Evolutionary conservation across 1,139 yeast species (phyloP), one percentile per base, ranked within the genome.

Genomic region (Sporopachydermia cereana): DNA sequence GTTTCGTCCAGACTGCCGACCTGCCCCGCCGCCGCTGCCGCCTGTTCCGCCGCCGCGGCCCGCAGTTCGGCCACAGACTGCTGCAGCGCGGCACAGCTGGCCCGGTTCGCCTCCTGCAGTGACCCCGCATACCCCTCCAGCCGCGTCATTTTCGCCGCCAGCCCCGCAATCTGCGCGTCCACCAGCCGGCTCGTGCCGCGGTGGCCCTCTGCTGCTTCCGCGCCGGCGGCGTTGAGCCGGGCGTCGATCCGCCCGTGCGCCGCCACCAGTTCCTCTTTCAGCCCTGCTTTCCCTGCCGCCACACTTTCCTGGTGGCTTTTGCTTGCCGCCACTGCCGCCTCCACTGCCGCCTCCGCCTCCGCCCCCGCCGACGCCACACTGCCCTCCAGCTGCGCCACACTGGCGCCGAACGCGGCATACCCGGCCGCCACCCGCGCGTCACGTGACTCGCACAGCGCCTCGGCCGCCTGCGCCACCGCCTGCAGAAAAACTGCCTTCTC

Each of bases 201-300:
- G 29, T 14, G 29, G 29, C 29, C 29, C 14, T 14, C 12, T 7
- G 12, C 29, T 14, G 29, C 29, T 25, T 7, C 29, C 29, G 29
- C 29, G 7, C 29, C 12, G 12, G 14, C 14, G 7, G 7, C 29
- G 12, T 7, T 14, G 12, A 25, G 14, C 12, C 29, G 14, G 20
- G 39, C 17, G 39, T 34, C 39, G 39, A 34, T 12, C 7, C 17
- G 18, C 12, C 39, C 22, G 39, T 34, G 39, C 39, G 39, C 39
- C 7, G 39, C 39, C 22, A 34, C 39, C 9, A 34, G n/a, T 7
- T 34, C 39, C n/a, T 34, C 22, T 21, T 34, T 34, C 39, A 34
- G n/a, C 22, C 22, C 12, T 7, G 39, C 22, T 34, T 34, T 34
- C n/a, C 20, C 39, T 21, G 22, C 22, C 9, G 18, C 22, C 9